These are phyloP conservation scores for Penicillium sp. DNA, from an alignment of 2,329 filamentous ascomycete genomes.

Conservation along the genomic window DNA sequence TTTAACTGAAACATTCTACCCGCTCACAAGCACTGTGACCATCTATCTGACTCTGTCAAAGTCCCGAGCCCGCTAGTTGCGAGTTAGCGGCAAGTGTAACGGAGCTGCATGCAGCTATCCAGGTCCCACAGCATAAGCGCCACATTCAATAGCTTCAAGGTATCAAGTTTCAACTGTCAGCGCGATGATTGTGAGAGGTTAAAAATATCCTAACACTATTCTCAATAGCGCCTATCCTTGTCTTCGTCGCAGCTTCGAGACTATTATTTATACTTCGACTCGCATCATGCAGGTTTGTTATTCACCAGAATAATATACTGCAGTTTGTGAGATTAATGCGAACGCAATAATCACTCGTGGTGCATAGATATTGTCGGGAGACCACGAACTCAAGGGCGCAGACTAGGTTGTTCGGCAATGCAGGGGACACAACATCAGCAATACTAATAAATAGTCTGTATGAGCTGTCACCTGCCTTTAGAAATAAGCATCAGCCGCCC, in stretches of 20 bases:
- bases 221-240: neutral
- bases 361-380: neutral
- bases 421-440: neutral
- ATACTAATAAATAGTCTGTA: neutral
- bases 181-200: slow-evolving; percentile 1
- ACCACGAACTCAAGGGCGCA: neutral
- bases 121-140: neutral
- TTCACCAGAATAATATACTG: neutral
- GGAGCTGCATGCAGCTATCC: neutral
- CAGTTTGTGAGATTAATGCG: too few species aligned
- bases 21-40: neutral
- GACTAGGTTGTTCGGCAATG: neutral
- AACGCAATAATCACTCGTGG: neutral
- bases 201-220: slow-evolving; percentile 9
- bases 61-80: neutral
- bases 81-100: neutral
- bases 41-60: neutral
- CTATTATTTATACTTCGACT: neutral
- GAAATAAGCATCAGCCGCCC: slow-evolving; percentile 14
- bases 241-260: neutral
- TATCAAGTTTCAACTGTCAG: slow-evolving; percentile 4
- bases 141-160: neutral
- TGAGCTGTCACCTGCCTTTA: slow-evolving; percentile 1
- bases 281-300: neutral
- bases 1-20: neutral